These are phyloP conservation scores for Penicillium canariense DNA, from an alignment of 495 filamentous ascomycete species.

Conservation along the genomic window DNA sequence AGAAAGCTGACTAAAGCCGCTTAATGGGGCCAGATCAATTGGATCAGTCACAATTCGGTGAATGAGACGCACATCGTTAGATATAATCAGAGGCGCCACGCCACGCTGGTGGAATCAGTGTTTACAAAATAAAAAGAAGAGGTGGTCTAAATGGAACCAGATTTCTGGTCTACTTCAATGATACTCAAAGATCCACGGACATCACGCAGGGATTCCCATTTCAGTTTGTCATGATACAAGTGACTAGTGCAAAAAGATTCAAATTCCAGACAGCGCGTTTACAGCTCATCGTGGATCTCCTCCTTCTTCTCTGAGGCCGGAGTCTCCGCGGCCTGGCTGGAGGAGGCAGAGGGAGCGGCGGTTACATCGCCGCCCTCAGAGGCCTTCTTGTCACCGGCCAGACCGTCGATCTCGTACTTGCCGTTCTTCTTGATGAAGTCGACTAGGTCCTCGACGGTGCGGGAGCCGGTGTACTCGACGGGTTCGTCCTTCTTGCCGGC, in stretches of 20 bases:
- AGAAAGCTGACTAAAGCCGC: slow-evolving; percentile 7
- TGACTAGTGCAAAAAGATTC: slow-evolving; percentile 15
- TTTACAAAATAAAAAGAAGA: too few relatives aligned
- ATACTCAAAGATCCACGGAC: neutral
- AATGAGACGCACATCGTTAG: too few relatives aligned
- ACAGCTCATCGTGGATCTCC: slow-evolving; percentile 44
- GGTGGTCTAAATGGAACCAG: too few relatives aligned
- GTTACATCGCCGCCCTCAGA: slow-evolving; percentile 31
- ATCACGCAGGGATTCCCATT: slow-evolving; percentile 11
- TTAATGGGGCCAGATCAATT: neutral
- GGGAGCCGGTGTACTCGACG: slow-evolving; percentile 82
- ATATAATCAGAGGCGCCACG: too few relatives aligned
- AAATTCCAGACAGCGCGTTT: slow-evolving; percentile 24
- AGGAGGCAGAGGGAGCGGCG: slow-evolving; percentile 17
- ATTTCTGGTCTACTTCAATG: too few relatives aligned
- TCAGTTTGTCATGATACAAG: slow-evolving; percentile 20
- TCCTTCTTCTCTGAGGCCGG: slow-evolving; percentile 31
- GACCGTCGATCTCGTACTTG: slow-evolving; percentile 73
- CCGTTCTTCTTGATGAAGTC: slow-evolving; percentile 94
- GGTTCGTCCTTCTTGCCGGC: slow-evolving; percentile 84
- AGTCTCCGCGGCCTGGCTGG: slow-evolving; percentile 27
- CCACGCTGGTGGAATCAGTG: too few relatives aligned
- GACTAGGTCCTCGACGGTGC: slow-evolving; percentile 91
- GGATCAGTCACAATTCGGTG: neutral
- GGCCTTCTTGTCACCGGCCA: slow-evolving; percentile 45